Evolutionary conservation across 306 rosid species (phyloP), one percentile per base, ranked within the genome.

Genomic region (Cicer bijugum): DNA sequence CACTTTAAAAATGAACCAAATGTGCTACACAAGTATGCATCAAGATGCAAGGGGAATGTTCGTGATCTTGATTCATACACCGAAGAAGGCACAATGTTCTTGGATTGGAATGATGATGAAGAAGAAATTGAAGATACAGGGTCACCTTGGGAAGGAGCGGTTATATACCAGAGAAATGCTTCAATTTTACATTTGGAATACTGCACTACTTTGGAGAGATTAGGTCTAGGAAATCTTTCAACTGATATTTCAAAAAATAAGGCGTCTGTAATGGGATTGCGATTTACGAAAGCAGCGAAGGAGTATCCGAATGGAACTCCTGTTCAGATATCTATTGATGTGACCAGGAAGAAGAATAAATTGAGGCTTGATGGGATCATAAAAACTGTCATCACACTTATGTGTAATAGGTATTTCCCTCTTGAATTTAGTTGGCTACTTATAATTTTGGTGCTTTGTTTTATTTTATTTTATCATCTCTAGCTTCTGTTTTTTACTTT

Each of bases 151-250:
- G 94, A 91, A 88, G 96, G 98, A 69, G 94, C 97, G 2, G 79
- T 93, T 71, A 71, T 87, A 53, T 93, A 89, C 87, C 89, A 88
- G 88, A 86, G 97, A 76, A 89, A 85, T 37, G 43, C 96, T 0
- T 83, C 89, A 0, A 56, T 80, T 69, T 69, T 84, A 20, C 98
- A 93, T 67, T 19, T 89, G 57, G 98, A 93, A 71, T 93, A 89
- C 51, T 93, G 98, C 85, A 91, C 97, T 52, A 91, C 98, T 75
- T 86, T 93, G 78, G 98, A 93, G 89, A 89, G 97, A 68, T 86
- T 93, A 75, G 98, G 96, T 33, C 77, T 94, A 23, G 95, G 84
- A 75, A 81, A 60, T 2, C 87, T 89, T 79, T 91, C 98, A 5
- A 84, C 89, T 50, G 88, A 86, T 62, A 74, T 87, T 17, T 88